Base-by-base conservation (phyloP, 257 asterid species). In the Capsicum rhomboideum region DNA sequence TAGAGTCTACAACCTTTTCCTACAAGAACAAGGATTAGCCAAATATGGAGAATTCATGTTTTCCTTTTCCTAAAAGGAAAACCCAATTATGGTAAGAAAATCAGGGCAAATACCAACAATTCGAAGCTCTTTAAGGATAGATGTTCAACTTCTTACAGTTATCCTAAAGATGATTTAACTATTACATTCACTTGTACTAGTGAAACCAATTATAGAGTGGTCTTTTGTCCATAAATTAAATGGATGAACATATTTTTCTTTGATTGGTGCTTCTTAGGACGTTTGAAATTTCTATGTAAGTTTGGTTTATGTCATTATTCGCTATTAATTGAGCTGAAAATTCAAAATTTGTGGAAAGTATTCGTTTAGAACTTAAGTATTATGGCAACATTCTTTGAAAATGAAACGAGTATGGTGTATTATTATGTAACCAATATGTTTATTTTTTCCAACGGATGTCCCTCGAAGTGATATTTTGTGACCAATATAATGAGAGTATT, bases 151-250 rank as follows among this genome's bases (percentile, higher is more conserved):
- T 93, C 95, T 14, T 91, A 89, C 6, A 89, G 90, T 79, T 90
- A 86, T 46, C 95, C 95, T 13, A 89, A 77, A 83, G 93, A 91
- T 87, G 92, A 90, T 80, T 85, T 71, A 0, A 91, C 91, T 0
- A 91, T 91, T 63, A 82, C 84, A 46, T 87, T 87, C 44, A 91
- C 92, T 11, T 90, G 94, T 81, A 90, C 87, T 1, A 64, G 83
- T 20, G 94, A 92, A 1, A 89, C 92, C 6, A 88, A 89, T 34
- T 91, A 90, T 55, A 85, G 80, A 86, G 93, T 90, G 75, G 90
- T 90, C 4, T 91, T 91, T 87, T 90, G 93, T 87, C 94, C 93
- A n/a, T n/a, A n/a, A n/a, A n/a, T n/a, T n/a, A n/a, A n/a, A 66
- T 29, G 13, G 74, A 66, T 66, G 13, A 3, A 16, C 46, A 66